phyloP scores from a whole-genome alignment of 306 rosid species.

The Delonix regia region DNA sequence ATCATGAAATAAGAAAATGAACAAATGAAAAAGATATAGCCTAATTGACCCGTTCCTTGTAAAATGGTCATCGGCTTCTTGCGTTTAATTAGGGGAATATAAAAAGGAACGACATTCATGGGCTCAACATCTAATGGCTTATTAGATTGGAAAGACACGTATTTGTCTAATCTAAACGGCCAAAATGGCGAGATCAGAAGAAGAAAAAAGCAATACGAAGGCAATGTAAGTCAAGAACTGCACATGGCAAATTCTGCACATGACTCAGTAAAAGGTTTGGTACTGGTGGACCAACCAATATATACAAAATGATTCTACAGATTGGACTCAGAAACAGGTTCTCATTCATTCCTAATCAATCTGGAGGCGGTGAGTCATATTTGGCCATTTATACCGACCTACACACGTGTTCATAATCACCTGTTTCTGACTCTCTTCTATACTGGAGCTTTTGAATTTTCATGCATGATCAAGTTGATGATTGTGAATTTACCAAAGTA shows the following conservation, averaged over 20 bases:
- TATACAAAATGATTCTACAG: not conserved
- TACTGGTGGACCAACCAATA: not conserved
- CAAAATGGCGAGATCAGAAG: not conserved
- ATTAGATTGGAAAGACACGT: not conserved
- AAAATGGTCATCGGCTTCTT: not conserved
- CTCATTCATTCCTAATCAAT: not conserved
- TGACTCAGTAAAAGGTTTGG: not conserved
- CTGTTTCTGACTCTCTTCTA: not conserved
- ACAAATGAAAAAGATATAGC: not conserved
- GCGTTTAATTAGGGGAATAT: not conserved
- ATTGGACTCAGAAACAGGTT: not conserved
- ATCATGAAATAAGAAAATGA: not conserved
- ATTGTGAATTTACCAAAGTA: not conserved
- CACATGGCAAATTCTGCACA: not conserved
- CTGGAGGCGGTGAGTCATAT: not conserved
- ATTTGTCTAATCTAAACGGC: not conserved
- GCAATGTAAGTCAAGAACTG: not conserved
- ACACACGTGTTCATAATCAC: not conserved
- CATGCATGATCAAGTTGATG: not conserved
- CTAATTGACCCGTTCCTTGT: not conserved
- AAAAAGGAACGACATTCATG: not conserved
- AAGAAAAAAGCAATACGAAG: not conserved
- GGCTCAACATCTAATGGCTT: not conserved
- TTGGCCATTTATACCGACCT: not conserved
- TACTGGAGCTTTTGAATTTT: not conserved